Percentiles rank a stretch among this genome's conserved stretches.
phyloP scores from a whole-genome alignment of 2,329 filamentous ascomycete species.

The Cordyceps cicadae region DNA sequence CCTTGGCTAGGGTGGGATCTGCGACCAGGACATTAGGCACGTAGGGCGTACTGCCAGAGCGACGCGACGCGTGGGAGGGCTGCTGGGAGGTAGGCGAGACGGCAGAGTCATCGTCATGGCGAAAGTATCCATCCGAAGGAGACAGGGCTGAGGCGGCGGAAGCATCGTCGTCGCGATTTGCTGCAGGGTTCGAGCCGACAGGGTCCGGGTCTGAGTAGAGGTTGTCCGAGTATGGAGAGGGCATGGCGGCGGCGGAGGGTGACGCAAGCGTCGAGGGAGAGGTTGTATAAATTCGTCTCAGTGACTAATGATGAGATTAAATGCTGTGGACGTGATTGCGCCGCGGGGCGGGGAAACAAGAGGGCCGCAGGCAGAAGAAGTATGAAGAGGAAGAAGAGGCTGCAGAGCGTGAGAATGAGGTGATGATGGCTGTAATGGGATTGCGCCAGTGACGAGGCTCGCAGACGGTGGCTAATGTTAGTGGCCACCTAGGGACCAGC shows the following conservation, averaged over 20 bases:
- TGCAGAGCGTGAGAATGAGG: not conserved
- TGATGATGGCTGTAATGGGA: not conserved
- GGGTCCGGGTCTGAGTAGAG: constrained; percentile 19
- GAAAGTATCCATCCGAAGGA: constrained; percentile 46
- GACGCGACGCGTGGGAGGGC: constrained; percentile 15
- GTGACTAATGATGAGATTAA: not conserved
- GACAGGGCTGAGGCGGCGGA: constrained; percentile 27
- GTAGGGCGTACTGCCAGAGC: constrained; percentile 30
- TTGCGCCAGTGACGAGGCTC: not conserved
- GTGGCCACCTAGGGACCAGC: not conserved
- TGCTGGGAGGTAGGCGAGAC: constrained; percentile 19
- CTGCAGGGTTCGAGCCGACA: constrained; percentile 7
- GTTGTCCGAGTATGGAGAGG: constrained; percentile 25
- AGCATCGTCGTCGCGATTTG: constrained; percentile 11
- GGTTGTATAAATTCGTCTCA: not conserved
- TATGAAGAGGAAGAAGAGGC: not conserved
- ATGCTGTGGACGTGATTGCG: constrained; percentile 5
- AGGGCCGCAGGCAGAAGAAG: not conserved
- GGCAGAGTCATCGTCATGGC: constrained; percentile 22
- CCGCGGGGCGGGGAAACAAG: not conserved
- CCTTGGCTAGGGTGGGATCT: constrained; percentile 37
- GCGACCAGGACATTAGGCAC: constrained; percentile 41
- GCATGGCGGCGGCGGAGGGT: constrained; percentile 6
- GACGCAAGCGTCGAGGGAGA: constrained; percentile 5
- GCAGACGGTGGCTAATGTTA: not conserved